Conservation (phyloP, 371 early-diverging fungal genomes). For the Haplosporangium sp. region DNA sequence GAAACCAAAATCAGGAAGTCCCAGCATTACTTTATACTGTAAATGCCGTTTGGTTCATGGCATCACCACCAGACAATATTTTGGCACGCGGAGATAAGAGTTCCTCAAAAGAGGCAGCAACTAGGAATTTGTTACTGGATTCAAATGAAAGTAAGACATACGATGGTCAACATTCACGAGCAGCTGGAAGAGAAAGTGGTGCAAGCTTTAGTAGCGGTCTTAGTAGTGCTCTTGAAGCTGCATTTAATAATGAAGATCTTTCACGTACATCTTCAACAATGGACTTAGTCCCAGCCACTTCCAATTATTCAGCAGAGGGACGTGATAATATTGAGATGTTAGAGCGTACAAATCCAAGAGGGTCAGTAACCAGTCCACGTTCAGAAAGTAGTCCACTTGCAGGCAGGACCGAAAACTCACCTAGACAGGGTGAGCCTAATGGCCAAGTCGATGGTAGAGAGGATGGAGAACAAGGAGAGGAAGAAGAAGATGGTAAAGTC, state of each 20-base stretch:
- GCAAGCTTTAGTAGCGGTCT: slow-evolving; percentile 33
- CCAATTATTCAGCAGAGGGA: slow-evolving; percentile 3
- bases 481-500: slow-evolving; percentile 39
- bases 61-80: slow-evolving; percentile 61
- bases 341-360: slow-evolving; percentile 19
- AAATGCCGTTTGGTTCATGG: slow-evolving; percentile 86
- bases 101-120: slow-evolving; percentile 8
- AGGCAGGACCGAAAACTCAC: slow-evolving; percentile 1
- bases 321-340: slow-evolving; percentile 38
- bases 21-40: slow-evolving; percentile 86
- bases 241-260: slow-evolving; percentile 4
- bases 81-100: slow-evolving; percentile 12
- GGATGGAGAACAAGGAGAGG: slow-evolving; percentile 22
- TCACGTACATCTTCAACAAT: slow-evolving; percentile 40
- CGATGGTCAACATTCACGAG: slow-evolving; percentile 19
- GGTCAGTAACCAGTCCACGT: slow-evolving; percentile 5
- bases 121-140: slow-evolving; percentile 1
- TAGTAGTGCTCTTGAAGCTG: slow-evolving; percentile 27
- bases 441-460: slow-evolving; percentile 2
- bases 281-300: slow-evolving; percentile 17
- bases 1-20: slow-evolving; percentile 77
- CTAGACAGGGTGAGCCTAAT: slow-evolving; percentile 17
- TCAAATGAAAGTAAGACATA: not conserved
- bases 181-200: slow-evolving; percentile 36
- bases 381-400: slow-evolving; percentile 3